Evolutionary conservation across 345 rosid genomes (phyloP), one percentile per base, ranked within the genome.

Genomic region (Trapa incisa): DNA sequence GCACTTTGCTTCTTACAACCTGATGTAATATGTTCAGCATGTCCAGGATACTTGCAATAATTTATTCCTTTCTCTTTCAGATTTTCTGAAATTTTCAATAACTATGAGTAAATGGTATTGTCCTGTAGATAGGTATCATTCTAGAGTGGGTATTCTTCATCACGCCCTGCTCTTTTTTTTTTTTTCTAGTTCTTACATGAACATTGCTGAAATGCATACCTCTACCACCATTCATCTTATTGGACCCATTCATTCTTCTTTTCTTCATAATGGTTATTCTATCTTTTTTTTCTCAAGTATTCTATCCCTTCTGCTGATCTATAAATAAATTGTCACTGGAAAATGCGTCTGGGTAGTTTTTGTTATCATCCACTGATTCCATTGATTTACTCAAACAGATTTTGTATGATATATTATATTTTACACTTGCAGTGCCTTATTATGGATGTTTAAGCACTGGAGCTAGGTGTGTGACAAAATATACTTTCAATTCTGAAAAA

Each of bases 401-500:
- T 32, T 58, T 22, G 32, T 32, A 16, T 33, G 16, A 58, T 58
- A 7, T 58, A 58, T 58, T 58, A 36, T 32, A 16, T 13, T 58
- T 58, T 58, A 35, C 32, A 3, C 63, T 29, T 32, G 63, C 63
- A 32, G 63, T 35, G 37, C 33, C 15, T 58, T 35, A 57, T 57
- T 9, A 22, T 33, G 10, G 37, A 57, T 0, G 1, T 33, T 57
- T 32, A 57, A 37, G 62, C 62, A 57, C 62, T 17, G 58, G 58
- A 17, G 2, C 58, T 10, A 17, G 16, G 58, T 53, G 4, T 53
- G 17, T n/a, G 16, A 17, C 32, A 10, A 53, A 53, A 53, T 53
- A 56, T 48, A 38, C 68, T 66, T 45, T 47, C 69, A 36, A 54
- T 53, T 47, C 70, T 67, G 65, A 42, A 69, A 56, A 69, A 56